Evolutionary conservation across 202 grass and related monocot genomes (phyloP), one percentile per base, ranked within the genome.

Genomic region (Saccharum hybrid): DNA sequence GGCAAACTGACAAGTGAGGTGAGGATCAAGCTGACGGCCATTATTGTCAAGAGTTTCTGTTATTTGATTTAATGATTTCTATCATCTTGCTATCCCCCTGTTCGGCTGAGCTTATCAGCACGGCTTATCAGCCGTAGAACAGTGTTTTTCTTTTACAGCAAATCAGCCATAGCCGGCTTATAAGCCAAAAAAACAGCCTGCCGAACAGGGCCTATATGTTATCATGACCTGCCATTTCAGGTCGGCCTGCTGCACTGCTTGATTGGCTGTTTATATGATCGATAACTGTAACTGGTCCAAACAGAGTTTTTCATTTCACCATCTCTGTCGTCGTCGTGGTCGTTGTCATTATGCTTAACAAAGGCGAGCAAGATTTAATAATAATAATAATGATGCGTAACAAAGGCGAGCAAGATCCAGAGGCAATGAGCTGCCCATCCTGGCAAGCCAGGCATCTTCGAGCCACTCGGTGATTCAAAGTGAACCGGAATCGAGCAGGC

Each of bases 401-500:
- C 67, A 54, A 65, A 78, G 41, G 30, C 3, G 18, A 34, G 2
- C 10, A 60, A 49, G 10, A 76, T 76, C 10, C 16, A 0, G 1
- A 84, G 18, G 38, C 64, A 45, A 36, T 36, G 30, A 40, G 38
- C 64, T 64, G 23, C 59, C 13, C 37, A 46, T 46, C 64, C 18
- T 15, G 42, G 31, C 65, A 61, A 70, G 52, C 6, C 1, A 71
- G 26, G 71, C 49, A 88, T 64, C 71, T 46, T 76, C 7, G 51
- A 76, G 63, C 71, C 16, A 71, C 2, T 36, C 4, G 51, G 16
- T 38, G 36, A 30, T 36, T 21, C 7, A 57, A 54, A 64, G 41
- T 71, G 65, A 77, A 65, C 77, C 37, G 66, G 42, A 71, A 76
- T 66, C 86, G 64, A 34, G 63, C 19, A 46, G 56, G 5, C 26